phyloP scores from a whole-genome alignment of 2,329 filamentous ascomycete species.

The Arthrinium phaeospermum region DNA sequence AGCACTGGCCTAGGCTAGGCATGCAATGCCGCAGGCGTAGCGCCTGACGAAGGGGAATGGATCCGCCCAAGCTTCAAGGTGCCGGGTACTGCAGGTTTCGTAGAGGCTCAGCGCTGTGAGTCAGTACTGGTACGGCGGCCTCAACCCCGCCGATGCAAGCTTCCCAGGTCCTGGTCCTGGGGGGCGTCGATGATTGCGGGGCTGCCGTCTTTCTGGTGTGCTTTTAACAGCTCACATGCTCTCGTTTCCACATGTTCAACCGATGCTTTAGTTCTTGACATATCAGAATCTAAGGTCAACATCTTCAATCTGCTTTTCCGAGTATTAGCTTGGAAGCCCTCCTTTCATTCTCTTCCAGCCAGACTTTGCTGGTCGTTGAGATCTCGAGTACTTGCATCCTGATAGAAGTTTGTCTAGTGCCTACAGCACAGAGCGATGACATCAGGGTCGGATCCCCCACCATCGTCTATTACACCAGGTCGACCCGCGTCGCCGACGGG shows the following conservation, averaged over 20 bases:
- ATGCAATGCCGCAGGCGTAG: not conserved
- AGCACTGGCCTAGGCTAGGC: not conserved
- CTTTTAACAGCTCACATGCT: conserved; percentile 13
- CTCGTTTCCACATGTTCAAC: conserved; percentile 8
- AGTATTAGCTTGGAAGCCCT: conserved; percentile 3
- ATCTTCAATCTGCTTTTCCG: not conserved
- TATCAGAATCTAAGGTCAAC: not conserved
- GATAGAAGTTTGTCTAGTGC: not conserved
- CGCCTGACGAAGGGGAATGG: not conserved
- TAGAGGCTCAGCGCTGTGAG: not conserved
- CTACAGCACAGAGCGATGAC: conserved; percentile 35
- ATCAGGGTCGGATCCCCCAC: conserved; percentile 31
- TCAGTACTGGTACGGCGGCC: not conserved
- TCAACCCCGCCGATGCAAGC: not conserved
- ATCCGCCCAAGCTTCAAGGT: not conserved
- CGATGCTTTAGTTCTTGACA: not conserved
- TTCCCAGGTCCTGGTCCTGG: not conserved
- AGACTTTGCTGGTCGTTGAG: not conserved
- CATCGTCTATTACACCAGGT: conserved; percentile 34
- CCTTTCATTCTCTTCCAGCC: not conserved
- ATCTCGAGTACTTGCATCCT: not conserved
- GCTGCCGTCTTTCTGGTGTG: not conserved
- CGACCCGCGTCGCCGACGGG: conserved; percentile 73
- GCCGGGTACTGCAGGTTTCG: not conserved
- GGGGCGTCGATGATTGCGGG: conserved; percentile 6